Evolutionary conservation across 495 filamentous ascomycete genomes (phyloP), one percentile per base, ranked within the genome.

Genomic region (Penicillium alfredii): DNA sequence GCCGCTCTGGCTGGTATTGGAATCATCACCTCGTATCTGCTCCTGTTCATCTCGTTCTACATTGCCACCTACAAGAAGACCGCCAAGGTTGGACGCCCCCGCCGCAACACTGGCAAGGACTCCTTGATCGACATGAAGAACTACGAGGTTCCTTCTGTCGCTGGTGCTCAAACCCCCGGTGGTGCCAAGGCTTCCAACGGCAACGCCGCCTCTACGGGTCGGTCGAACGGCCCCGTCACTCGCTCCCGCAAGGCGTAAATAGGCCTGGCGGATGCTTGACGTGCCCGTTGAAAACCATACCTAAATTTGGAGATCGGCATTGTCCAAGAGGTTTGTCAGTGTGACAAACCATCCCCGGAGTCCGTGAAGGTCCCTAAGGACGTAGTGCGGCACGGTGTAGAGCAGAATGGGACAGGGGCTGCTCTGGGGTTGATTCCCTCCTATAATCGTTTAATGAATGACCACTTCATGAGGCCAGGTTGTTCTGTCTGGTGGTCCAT

Each of bases 11-110:
- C 89, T 34, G 92, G 92, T 49, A 90, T 95, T 38, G 86, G 72
- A 40, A 93, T 95, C 55, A 68, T 98, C 51, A 85, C 73, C 67
- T 92, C 84, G 27, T 98, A 98, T 75, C 79, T 98, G 38, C 71
- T 96, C 45, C 84, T 98, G 39, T 98, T 98, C 78, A 94, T 98
- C 71, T 88, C 83, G 33, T 98, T 98, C 83, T 98, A 98, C 76
- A 71, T 93, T 45, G 86, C 87, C 31, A 98, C 92, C 37, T 98
- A 98, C 72, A 88, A 84, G 66, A 94, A 93, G 77, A 70, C 77
- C 33, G 74, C 76, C 53, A 86, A 84, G 72, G 60, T 70, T 49
- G 58, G 66, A 32, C 57, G 73, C 29, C 63, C 71, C 40, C 55
- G 68, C 44, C 51, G 72, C 55, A 61, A 77, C 68, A 67, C 71